These are phyloP conservation scores for Cucurbitaria berberidis DNA, from an alignment of 2,329 filamentous ascomycete species.

Conservation along the genomic window DNA sequence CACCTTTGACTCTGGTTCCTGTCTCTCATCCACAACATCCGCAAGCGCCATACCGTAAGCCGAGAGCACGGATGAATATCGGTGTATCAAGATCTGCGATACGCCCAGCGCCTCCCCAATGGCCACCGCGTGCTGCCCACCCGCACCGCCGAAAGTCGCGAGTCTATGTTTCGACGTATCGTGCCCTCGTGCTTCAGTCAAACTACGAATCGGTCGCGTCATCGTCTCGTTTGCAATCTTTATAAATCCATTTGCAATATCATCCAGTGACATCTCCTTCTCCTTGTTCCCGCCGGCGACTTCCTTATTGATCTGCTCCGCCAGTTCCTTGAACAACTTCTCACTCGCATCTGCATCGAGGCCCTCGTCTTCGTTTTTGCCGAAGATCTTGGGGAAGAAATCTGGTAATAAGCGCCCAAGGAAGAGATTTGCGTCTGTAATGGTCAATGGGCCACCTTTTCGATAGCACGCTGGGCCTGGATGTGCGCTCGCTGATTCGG, in stretches of 20 bases:
- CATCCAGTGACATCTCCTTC: conserved; percentile 74
- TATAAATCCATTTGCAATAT: conserved; percentile 88
- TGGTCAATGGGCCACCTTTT: conserved; percentile 85
- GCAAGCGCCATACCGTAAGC: conserved; percentile 93
- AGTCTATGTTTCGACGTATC: conserved; percentile 90
- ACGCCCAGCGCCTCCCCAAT: conserved; percentile 87
- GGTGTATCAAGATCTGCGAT: conserved; percentile 81
- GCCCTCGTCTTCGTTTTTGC: conserved; percentile 82
- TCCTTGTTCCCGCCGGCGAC: conserved; percentile 64
- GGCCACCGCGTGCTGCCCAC: conserved; percentile 89
- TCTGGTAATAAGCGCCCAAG: conserved; percentile 84
- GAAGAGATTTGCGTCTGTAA: conserved; percentile 92
- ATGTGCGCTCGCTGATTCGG: conserved; percentile 86
- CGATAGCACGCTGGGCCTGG: conserved; percentile 91
- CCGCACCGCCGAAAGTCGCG: conserved; percentile 90
- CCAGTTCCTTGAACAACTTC: conserved; percentile 75
- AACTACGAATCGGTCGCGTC: conserved; percentile 85
- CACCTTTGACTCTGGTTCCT: conserved; percentile 72
- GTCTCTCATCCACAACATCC: conserved; percentile 89
- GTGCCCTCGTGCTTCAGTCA: conserved; percentile 91
- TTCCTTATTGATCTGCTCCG: conserved; percentile 79
- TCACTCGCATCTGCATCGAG: conserved; percentile 78
- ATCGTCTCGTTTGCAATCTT: conserved; percentile 91
- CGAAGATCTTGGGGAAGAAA: conserved; percentile 96
- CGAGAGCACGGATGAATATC: conserved; percentile 87